Base-by-base conservation (phyloP, 495 filamentous ascomycete species). In the Lichenothelia convexa region DNA sequence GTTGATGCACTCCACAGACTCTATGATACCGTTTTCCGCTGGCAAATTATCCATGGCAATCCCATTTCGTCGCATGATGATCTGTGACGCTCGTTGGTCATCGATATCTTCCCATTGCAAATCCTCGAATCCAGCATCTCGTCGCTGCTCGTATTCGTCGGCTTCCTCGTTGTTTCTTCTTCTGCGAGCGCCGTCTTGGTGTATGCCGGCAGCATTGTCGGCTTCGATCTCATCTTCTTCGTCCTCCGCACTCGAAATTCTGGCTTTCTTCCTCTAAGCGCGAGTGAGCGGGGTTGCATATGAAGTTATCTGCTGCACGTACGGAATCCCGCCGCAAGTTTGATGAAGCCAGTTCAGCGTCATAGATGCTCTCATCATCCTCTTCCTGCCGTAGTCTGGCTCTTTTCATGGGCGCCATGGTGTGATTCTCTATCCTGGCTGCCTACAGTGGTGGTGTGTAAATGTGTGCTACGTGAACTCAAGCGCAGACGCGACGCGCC, bases 11-110 rank as follows among this genome's bases (percentile, higher is more conserved):
- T 70, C 77, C 22, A 94, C 75, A 36, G 71, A 70, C 56, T 89
- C 73, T 21, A 93, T 71, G 32, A 92, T 80, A 5, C 76, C 80
- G 51, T 78, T 74, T n/a, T 92, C 80, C 3, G 83, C 76, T 6
- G 82, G 65, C 3, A 67, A 59, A 45, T 91, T 92, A 6, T 77
- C 64, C 33, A 73, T 68, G 7, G 61, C 60, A 41, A 54, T 51
- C 41, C 46, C 58, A 2, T 57, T 67, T 15, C 69, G 69, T 49
- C 73, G 72, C 23, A 64, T 61, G 4, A 86, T 64, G 4, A 70
- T 59, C 45, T 87, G 79, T n/a, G 78, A 81, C 6, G 75, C 75
- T 16, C 63, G 60, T n/a, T 74, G 57, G 39, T 83, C 74, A 34
- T 73, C 68, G 27, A 65, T 43, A 12, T 71, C 70, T 26, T 70